Base-by-base conservation (phyloP, 1,139 yeast genomes). In the Diutina neorugosa region DNA sequence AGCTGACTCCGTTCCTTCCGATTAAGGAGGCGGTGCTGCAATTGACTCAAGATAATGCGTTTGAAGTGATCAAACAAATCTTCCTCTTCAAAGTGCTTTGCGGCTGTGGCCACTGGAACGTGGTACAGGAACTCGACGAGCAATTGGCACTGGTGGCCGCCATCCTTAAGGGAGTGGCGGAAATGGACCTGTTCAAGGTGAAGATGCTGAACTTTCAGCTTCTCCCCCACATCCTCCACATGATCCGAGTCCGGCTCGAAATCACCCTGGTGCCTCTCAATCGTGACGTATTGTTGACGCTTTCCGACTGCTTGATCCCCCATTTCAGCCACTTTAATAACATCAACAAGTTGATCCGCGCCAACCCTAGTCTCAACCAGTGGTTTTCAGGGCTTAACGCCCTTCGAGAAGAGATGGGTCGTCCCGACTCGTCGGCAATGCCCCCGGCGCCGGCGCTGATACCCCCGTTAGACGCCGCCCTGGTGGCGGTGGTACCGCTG, bases 121-220 rank as follows among this genome's bases (percentile, higher is more conserved):
- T 27, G 8, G n/a, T 7, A 8, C n/a, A 25, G 2, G 50, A 46
- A 25, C 23, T 46, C 4, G 50, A 46, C 9, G 21, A 27, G 12
- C 37, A 27, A 18, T 46, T 46, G 16, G 7, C 27, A 6, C 37
- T 34, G 11, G 19, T 46, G 14, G 27, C 50, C 12, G 27, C 12
- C 3, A 25, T 46, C 7, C 9, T 46, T 1, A 27, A 25, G 25
- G 48, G 48, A 25, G 41, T 18, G 20, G 40, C 20, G 40, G 64
- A 63, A 55, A 61, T 61, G 50, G 70, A 69, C 47, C 54, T 64
- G 34, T 62, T 66, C 54, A 65, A 67, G 53, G 60, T 70, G 3
- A 66, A 67, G 52, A 62, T 70, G 57, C 65, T 71, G 43, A 70
- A 69, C 55, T 69, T 65, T 57, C 73, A 70, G 54, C 55, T 70